Percentiles rank a stretch among this genome's conserved stretches.
Conservation (phyloP, 768 basidiomycete genomes). For the Auriscalpium vulgare region DNA sequence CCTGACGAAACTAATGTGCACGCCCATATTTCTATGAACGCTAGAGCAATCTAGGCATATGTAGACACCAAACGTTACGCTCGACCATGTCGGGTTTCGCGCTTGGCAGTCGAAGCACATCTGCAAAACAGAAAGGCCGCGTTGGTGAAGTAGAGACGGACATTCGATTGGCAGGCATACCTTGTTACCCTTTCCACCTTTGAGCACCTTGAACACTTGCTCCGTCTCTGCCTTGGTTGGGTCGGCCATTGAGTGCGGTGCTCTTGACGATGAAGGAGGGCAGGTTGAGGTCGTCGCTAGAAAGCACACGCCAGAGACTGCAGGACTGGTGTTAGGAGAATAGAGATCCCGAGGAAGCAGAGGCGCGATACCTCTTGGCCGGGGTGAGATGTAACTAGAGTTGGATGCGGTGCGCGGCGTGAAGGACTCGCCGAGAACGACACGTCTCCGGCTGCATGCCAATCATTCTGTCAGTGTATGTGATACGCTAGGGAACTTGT, state of each 20-base stretch:
- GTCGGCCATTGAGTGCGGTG: slow-evolving; percentile 44
- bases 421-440: too few relatives aligned
- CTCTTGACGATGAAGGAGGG: too few relatives aligned
- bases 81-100: slow-evolving; percentile 96
- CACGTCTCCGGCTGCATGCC: too few relatives aligned
- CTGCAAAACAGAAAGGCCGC: slow-evolving; percentile 27
- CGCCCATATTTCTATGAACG: slow-evolving; percentile 92
- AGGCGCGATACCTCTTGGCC: too few relatives aligned
- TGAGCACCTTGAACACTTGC: slow-evolving; percentile 75
- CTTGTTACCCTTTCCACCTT: slow-evolving; percentile 84
- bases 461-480: too few relatives aligned
- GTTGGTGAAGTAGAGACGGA: background rate
- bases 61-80: slow-evolving; percentile 93
- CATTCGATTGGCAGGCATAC: slow-evolving; percentile 26
- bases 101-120: slow-evolving; percentile 93
- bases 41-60: slow-evolving; percentile 97
- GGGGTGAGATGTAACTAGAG: too few relatives aligned
- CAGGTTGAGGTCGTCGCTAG: too few relatives aligned
- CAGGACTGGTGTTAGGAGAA: too few relatives aligned
- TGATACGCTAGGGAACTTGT: too few relatives aligned
- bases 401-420: too few relatives aligned
- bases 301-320: too few relatives aligned
- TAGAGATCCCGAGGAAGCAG: too few relatives aligned
- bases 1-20: slow-evolving; percentile 97
- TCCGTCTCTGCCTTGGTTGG: slow-evolving; percentile 84